A percentile compares a stretch with the other conserved stretches of the same genome.
Conservation (phyloP, 495 filamentous ascomycete genomes). For the Paragyromitra xinjiangensis region DNA sequence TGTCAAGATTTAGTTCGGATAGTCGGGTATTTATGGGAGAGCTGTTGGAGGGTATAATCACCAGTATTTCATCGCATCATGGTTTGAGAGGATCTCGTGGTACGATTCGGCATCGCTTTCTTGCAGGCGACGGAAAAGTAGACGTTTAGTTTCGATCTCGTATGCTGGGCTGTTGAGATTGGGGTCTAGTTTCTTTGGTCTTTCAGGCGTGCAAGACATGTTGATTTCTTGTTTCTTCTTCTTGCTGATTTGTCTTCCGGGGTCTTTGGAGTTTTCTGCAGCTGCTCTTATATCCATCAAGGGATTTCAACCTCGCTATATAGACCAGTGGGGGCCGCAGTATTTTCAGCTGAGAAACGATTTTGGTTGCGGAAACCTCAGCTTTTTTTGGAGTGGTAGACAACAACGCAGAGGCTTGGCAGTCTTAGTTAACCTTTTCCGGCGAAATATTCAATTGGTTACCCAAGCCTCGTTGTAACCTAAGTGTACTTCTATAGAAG, state of each 20-base stretch:
- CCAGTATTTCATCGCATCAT: constrained; percentile 28
- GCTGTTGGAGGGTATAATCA: background rate
- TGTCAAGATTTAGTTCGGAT: background rate
- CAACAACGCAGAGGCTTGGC: too few relatives aligned
- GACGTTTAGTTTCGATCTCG: constrained; percentile 30
- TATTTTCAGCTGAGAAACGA: too few relatives aligned
- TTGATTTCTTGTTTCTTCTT: background rate
- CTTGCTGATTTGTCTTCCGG: background rate
- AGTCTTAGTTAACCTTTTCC: too few relatives aligned
- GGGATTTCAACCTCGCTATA: background rate
- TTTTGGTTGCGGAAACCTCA: too few relatives aligned
- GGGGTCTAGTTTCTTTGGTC: background rate
- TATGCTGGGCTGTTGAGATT: background rate
- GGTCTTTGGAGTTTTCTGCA: background rate
- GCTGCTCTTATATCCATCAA: background rate
- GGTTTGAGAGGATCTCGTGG: constrained; percentile 19
- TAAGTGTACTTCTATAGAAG: too few relatives aligned
- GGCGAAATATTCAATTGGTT: too few relatives aligned
- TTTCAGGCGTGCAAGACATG: background rate
- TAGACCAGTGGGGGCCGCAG: background rate
- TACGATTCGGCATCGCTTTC: constrained; percentile 1
- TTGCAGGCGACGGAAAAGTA: constrained; percentile 21
- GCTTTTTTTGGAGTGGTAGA: too few relatives aligned
- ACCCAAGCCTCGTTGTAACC: too few relatives aligned
- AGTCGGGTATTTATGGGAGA: background rate